Percentiles rank a stretch among this genome's conserved stretches.
phyloP scores from a whole-genome alignment of 805 yeast species.

The Ogataea minuta region DNA sequence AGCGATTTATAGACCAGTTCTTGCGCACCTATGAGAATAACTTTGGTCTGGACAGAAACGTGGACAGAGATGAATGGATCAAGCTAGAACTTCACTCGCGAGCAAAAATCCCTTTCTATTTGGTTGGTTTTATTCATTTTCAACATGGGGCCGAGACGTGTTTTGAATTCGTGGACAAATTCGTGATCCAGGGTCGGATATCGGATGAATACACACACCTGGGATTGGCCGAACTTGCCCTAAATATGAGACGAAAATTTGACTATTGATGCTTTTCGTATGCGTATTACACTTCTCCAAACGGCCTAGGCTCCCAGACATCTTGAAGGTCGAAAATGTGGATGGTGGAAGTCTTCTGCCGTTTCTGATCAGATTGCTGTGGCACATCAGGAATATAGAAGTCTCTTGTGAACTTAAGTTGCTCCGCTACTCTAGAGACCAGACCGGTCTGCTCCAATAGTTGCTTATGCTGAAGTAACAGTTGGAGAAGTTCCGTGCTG shows the following conservation, averaged over 20 bases:
- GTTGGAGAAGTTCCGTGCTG: slow-evolving; percentile 7
- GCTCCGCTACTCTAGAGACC: slow-evolving; percentile 16
- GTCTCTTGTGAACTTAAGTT: slow-evolving; percentile 22
- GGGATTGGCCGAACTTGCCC: slow-evolving; percentile 27
- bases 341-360: slow-evolving; percentile 1
- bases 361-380: slow-evolving; percentile 8
- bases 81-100: slow-evolving; percentile 21
- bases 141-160: slow-evolving; percentile 24
- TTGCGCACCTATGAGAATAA: slow-evolving; percentile 11
- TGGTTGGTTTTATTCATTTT: slow-evolving; percentile 29
- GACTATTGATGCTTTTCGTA: background rate
- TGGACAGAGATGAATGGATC: slow-evolving; percentile 9
- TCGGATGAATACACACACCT: slow-evolving; percentile 24
- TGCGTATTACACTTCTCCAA: slow-evolving; percentile 37
- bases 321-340: slow-evolving; percentile 34
- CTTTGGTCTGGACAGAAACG: slow-evolving; percentile 10
- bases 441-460: slow-evolving; percentile 10
- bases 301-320: slow-evolving; percentile 54
- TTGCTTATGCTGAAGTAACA: slow-evolving; percentile 9
- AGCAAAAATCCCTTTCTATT: slow-evolving; percentile 21
- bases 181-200: slow-evolving; percentile 27
- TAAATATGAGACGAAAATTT: slow-evolving; percentile 3
- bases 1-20: slow-evolving; percentile 25
- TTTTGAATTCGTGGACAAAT: slow-evolving; percentile 27
- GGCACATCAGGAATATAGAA: slow-evolving; percentile 21